Base-by-base conservation (phyloP, 208 protist species). In the Leishmania tarentolae region DNA sequence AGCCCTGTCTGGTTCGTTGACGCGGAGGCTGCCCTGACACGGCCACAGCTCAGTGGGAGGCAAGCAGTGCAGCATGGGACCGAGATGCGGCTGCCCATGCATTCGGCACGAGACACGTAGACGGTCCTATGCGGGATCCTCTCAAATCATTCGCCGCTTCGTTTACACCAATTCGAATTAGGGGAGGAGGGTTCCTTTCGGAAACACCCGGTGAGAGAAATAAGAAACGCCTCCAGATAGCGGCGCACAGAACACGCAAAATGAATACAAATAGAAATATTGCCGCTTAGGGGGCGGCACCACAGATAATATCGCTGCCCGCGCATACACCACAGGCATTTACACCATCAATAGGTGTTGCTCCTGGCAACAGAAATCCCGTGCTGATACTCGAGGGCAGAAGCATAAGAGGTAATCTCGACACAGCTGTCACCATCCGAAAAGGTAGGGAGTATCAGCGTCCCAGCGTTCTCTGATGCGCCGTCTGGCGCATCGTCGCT, bases 401-500 rank as follows among this genome's bases (percentile, higher is more conserved):
- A 83, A 7, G 78, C 83, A 17, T 71, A 84, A 0, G 76, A 56
- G 7, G 57, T 78, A 24, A 89, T 44, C 76, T 83, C 83, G 2
- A 85, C 35, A 66, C 61, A 75, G 21, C 75, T 47, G 21, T 13
- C n/a, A 6, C 50, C 59, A 24, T 83, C 77, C 37, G 69, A 53
- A 52, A 87, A 89, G n/a, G 86, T 75, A 28, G 88, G 91, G 40
- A 92, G 78, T 46, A 59, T 63, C 68, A 92, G 66, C 35, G 46
- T 57, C 70, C 6, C 74, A 21, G 5, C 28, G 11, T 84, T 85
- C 24, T 76, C 77, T 2, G n/a, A 40, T 19, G 82, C 80, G 2
- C 42, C 66, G 1, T 6, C 75, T 13, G 53, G 0, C 11, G 80
- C 56, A 5, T 82, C 68, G 2, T 68, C 80, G 6, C 31, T 53